Evolutionary conservation across 345 rosid species (phyloP).

Genomic region (Salix viminalis): DNA sequence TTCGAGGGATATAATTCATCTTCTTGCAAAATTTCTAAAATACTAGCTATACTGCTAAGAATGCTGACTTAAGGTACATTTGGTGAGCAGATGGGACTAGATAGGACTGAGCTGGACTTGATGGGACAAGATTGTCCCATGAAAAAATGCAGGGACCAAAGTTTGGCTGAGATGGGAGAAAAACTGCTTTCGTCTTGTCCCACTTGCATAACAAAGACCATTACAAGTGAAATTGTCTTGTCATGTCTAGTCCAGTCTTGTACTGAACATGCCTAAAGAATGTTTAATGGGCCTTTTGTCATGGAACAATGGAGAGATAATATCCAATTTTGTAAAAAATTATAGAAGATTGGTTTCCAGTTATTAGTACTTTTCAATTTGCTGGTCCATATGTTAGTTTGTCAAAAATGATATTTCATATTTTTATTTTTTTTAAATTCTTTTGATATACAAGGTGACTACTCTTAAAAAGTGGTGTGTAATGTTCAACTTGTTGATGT

Average conservation of each 20-base stretch:
- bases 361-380: constrained; percentile 1
- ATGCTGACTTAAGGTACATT: no score
- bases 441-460: neutral
- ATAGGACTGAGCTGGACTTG: no score
- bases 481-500: constrained; percentile 12
- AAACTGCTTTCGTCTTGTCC: no score
- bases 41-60: neutral
- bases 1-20: neutral
- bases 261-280: no score
- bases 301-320: neutral
- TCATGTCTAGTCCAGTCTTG: no score
- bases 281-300: neutral
- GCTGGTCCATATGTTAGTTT: neutral
- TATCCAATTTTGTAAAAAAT: neutral
- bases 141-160: no score
- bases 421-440: neutral
- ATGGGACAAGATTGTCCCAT: no score
- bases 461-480: neutral
- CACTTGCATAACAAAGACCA: no score
- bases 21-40: neutral
- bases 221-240: no score
- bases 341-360: neutral
- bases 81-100: no score
- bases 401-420: neutral
- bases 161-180: no score